Percentiles rank a stretch among this genome's conserved stretches.
phyloP scores from a whole-genome alignment of 2,329 filamentous ascomycete genomes.

The Penicillium paneum region DNA sequence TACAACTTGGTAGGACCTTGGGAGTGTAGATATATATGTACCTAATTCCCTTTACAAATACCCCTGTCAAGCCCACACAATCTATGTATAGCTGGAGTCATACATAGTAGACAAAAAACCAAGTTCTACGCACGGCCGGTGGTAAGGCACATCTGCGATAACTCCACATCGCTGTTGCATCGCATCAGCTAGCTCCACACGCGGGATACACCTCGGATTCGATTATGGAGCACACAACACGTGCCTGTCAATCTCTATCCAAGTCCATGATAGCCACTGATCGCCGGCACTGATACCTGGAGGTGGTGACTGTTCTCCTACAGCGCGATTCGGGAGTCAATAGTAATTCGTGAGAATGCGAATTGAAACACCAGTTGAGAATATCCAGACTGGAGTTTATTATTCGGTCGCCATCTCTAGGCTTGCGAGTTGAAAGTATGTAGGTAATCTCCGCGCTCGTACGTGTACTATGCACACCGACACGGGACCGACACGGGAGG shows the following conservation, averaged over 20 bases:
- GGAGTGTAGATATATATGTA: background rate
- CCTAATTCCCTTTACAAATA: background rate
- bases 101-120: background rate
- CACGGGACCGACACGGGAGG: background rate
- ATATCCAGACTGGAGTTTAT: background rate
- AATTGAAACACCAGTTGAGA: background rate
- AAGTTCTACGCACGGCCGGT: background rate
- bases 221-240: background rate
- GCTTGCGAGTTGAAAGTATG: background rate
- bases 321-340: background rate
- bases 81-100: background rate
- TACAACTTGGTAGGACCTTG: background rate
- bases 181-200: background rate
- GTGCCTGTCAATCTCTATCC: background rate
- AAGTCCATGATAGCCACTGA: background rate
- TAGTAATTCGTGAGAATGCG: background rate
- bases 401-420: background rate
- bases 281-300: background rate
- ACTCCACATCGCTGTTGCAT: background rate
- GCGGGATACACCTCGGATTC: background rate
- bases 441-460: background rate
- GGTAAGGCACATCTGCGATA: background rate
- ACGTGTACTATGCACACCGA: background rate
- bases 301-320: background rate
- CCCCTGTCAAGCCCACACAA: background rate